phyloP scores from a whole-genome alignment of 192 early-diverging fungal species.

The Rhizophlyctis rosea region DNA sequence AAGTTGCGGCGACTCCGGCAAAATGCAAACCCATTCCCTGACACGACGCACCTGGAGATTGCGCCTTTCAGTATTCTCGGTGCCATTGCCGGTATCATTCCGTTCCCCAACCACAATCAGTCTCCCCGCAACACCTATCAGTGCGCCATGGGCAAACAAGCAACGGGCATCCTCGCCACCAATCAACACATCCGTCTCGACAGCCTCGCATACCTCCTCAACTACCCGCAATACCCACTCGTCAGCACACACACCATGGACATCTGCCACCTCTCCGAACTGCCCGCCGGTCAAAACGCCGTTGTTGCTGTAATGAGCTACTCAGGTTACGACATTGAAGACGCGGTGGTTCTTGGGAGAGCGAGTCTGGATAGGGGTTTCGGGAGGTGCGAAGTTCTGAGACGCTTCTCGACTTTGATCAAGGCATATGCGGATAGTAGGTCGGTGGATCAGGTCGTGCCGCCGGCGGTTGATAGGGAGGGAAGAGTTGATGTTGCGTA shows the following conservation, averaged over 20 bases:
- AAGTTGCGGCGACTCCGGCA: too few species aligned
- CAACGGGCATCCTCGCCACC: conserved; percentile 89
- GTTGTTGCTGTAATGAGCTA: conserved; percentile 96
- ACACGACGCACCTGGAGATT: conserved; percentile 92
- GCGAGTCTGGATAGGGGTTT: conserved; percentile 43
- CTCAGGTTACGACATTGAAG: conserved; percentile 99
- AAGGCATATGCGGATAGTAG: conserved; percentile 83
- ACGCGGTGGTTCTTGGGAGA: conserved; percentile 96
- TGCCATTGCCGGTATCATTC: conserved; percentile 90
- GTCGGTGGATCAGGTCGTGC: conserved; percentile 67
- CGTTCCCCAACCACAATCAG: conserved; percentile 96
- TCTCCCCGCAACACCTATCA: conserved; percentile 95
- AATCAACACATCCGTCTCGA: conserved; percentile 91
- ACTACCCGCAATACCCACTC: conserved; percentile 93
- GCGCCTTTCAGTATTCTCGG: conserved; percentile 91
- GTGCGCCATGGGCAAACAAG: conserved; percentile 97
- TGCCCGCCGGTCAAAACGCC: conserved; percentile 95
- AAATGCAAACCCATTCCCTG: conserved; percentile 27
- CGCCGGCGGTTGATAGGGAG: conserved; percentile 26
- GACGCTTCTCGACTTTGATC: conserved; percentile 76
- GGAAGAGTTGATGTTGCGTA: conserved; percentile 44
- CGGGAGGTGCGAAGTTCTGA: conserved; percentile 75
- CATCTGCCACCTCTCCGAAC: conserved; percentile 84
- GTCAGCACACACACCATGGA: conserved; percentile 93
- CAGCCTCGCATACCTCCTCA: conserved; percentile 86